Evolutionary conservation across 192 early-diverging fungal genomes (phyloP).

Genomic region (Cetraspora pellucida): DNA sequence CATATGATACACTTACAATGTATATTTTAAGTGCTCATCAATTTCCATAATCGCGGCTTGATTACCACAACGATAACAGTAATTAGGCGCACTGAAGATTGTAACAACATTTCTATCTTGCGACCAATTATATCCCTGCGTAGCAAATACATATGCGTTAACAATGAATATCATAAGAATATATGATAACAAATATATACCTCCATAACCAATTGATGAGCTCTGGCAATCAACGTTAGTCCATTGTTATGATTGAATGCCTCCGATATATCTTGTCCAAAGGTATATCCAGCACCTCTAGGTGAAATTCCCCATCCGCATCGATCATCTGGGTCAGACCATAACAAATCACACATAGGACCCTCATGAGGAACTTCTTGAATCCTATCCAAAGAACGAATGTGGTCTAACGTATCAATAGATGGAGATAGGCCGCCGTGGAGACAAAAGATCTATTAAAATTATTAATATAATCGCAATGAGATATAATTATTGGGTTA

Average conservation of each 20-base stretch:
- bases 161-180: neutral
- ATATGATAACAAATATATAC: slow-evolving; percentile 37
- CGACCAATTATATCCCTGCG: slow-evolving; percentile 89
- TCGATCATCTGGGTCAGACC: slow-evolving; percentile 87
- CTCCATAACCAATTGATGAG: slow-evolving; percentile 91
- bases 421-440: slow-evolving; percentile 96
- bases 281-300: slow-evolving; percentile 86
- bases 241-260: slow-evolving; percentile 95
- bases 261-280: slow-evolving; percentile 86
- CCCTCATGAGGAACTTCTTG: slow-evolving; percentile 90
- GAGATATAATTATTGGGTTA: too few species aligned
- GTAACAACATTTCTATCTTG: slow-evolving; percentile 99
- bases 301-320: slow-evolving; percentile 87
- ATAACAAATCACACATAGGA: slow-evolving; percentile 86
- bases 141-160: slow-evolving; percentile 8
- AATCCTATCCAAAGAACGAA: slow-evolving; percentile 91
- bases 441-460: slow-evolving; percentile 87
- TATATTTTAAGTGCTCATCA: slow-evolving; percentile 99
- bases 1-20: slow-evolving; percentile 71
- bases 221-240: slow-evolving; percentile 94
- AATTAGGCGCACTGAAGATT: slow-evolving; percentile 99
- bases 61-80: slow-evolving; percentile 99
- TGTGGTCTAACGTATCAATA: slow-evolving; percentile 96
- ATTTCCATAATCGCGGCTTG: slow-evolving; percentile 99
- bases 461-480: neutral